phyloP scores from a whole-genome alignment of 805 yeast species.

The Yarrowia porcina region DNA sequence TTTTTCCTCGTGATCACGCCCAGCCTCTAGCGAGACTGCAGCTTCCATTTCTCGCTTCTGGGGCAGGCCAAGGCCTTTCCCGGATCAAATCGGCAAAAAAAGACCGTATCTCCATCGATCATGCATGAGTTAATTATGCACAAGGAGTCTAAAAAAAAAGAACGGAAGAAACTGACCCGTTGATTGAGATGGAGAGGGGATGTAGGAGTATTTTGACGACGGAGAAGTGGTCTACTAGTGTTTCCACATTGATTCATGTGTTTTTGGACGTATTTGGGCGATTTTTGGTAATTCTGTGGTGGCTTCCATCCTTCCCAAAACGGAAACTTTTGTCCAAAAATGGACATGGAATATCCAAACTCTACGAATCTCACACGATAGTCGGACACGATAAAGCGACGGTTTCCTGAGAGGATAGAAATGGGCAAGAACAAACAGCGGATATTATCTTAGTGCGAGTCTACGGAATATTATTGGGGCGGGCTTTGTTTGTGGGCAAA shows the following conservation, averaged over 20 bases:
- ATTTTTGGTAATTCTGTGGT: neutral
- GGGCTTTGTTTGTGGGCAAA: no score
- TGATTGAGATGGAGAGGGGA: no score
- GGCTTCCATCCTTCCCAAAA: neutral
- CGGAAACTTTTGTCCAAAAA: neutral
- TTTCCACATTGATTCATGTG: no score
- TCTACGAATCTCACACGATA: neutral
- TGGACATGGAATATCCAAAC: neutral
- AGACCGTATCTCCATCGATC: conserved; percentile 19
- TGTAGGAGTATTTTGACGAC: no score
- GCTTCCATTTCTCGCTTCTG: neutral
- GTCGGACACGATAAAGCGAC: neutral
- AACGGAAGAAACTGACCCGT: no score
- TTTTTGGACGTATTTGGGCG: no score
- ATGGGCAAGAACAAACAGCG: neutral
- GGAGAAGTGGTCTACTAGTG: no score
- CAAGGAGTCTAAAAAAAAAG: no score
- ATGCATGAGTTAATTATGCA: conserved; percentile 23
- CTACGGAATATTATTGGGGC: no score
- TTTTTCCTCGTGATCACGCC: no score
- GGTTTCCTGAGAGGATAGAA: neutral
- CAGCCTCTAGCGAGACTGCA: neutral
- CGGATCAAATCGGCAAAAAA: neutral
- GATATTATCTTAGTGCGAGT: no score
- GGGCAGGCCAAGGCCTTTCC: conserved; percentile 1